phyloP scores from a whole-genome alignment of 306 rosid genomes.

The Prunus kanzakura region DNA sequence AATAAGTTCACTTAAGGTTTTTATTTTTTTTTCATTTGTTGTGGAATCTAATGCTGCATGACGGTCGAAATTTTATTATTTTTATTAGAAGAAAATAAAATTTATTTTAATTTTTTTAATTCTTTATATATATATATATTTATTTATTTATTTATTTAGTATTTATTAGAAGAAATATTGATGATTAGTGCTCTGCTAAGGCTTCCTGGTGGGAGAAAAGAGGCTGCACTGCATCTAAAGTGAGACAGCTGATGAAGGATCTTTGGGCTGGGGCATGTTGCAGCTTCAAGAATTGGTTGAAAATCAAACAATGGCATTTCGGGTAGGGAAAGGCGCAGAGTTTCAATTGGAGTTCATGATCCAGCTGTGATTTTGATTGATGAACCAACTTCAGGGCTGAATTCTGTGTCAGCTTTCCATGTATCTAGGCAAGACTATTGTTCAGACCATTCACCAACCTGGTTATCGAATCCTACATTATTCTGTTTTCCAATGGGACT shows the following conservation, averaged over 20 bases:
- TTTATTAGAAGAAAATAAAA: too few relatives aligned
- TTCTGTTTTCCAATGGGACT: slow-evolving; percentile 71
- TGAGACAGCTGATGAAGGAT: slow-evolving; percentile 67
- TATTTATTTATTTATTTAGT: too few relatives aligned
- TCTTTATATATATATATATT: too few relatives aligned
- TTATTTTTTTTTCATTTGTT: too few relatives aligned
- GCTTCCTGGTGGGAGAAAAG: slow-evolving; percentile 51
- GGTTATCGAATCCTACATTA: slow-evolving; percentile 68
- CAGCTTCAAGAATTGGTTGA: slow-evolving; percentile 65
- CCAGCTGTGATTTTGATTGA: slow-evolving; percentile 85
- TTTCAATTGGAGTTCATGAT: slow-evolving; percentile 93
- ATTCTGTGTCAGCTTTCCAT: slow-evolving; percentile 89
- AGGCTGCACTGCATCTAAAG: slow-evolving; percentile 48
- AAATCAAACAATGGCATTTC: slow-evolving; percentile 68
- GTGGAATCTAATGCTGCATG: too few relatives aligned
- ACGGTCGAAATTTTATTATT: too few relatives aligned
- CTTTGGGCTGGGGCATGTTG: slow-evolving; percentile 70
- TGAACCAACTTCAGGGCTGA: slow-evolving; percentile 96
- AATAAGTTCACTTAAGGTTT: too few relatives aligned
- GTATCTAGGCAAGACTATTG: slow-evolving; percentile 69
- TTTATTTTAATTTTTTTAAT: too few relatives aligned
- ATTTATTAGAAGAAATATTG: slow-evolving; percentile 56
- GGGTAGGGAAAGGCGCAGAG: slow-evolving; percentile 84
- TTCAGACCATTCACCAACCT: slow-evolving; percentile 91
- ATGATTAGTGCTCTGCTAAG: slow-evolving; percentile 80